Percentiles rank a stretch among this genome's conserved stretches.
Evolutionary conservation across 1,139 yeast species (phyloP).

Genomic region (Martiniozyma asiatica): DNA sequence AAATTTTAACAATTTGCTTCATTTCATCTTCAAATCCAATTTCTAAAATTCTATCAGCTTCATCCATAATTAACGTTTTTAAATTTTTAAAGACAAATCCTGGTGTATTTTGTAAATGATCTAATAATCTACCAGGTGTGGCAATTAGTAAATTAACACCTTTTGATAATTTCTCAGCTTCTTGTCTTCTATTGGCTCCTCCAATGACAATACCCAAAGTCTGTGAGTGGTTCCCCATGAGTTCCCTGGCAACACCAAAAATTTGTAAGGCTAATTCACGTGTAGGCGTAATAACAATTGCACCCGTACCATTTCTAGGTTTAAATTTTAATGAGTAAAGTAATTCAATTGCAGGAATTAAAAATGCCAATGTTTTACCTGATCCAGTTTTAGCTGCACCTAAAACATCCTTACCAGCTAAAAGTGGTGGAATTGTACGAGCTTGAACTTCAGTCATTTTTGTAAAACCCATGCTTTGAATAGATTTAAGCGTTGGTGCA

Average conservation of each 20-base stretch:
- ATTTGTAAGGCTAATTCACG: slow-evolving; percentile 92
- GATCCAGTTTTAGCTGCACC: slow-evolving; percentile 99
- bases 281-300: slow-evolving; percentile 76
- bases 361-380: slow-evolving; percentile 90
- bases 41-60: slow-evolving; percentile 93
- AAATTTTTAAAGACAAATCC: slow-evolving; percentile 92
- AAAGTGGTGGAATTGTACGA: slow-evolving; percentile 84
- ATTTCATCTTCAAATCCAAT: slow-evolving; percentile 98
- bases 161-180: slow-evolving; percentile 83
- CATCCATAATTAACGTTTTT: slow-evolving; percentile 89
- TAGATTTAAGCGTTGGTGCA: slow-evolving; percentile 68
- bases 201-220: slow-evolving; percentile 96
- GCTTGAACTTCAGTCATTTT: slow-evolving; percentile 91
- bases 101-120: slow-evolving; percentile 88
- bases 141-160: slow-evolving; percentile 93
- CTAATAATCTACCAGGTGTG: slow-evolving; percentile 93
- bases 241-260: slow-evolving; percentile 90
- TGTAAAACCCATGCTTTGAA: slow-evolving; percentile 75
- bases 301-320: slow-evolving; percentile 90
- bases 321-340: slow-evolving; percentile 79
- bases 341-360: slow-evolving; percentile 90
- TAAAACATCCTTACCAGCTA: slow-evolving; percentile 90
- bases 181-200: slow-evolving; percentile 95
- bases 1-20: slow-evolving; percentile 88
- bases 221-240: slow-evolving; percentile 84